Conservation (phyloP, 2,329 filamentous ascomycete genomes). For the Fusarium longipes region DNA sequence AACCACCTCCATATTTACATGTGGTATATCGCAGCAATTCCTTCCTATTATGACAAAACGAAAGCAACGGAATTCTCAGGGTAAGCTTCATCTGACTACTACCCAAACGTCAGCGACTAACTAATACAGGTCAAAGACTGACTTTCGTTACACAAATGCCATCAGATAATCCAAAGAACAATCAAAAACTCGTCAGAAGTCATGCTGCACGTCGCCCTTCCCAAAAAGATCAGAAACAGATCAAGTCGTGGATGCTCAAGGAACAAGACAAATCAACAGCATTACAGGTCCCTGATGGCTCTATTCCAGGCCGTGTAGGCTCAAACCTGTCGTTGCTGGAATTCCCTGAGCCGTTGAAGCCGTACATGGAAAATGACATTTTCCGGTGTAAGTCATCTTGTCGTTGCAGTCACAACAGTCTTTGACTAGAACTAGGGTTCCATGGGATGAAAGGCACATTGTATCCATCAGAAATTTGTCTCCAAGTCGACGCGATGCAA, state of each 20-base stretch:
- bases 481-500: constrained; percentile 23
- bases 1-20: too few relatives aligned
- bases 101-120: neutral
- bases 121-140: neutral
- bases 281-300: neutral
- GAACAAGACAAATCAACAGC: neutral
- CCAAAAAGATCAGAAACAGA: neutral
- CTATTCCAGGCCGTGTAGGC: constrained; percentile 25
- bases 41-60: neutral
- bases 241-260: constrained; percentile 34
- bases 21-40: neutral
- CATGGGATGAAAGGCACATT: constrained; percentile 25
- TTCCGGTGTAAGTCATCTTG: constrained; percentile 18
- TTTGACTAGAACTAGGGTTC: too few relatives aligned
- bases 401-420: too few relatives aligned
- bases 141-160: constrained; percentile 24
- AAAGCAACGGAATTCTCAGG: neutral
- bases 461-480: constrained; percentile 36
- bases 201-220: constrained; percentile 12
- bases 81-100: neutral
- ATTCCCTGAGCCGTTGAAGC: constrained; percentile 36
- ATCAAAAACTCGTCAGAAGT: constrained; percentile 13
- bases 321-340: constrained; percentile 33
- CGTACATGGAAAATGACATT: constrained; percentile 37
- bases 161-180: neutral